Conservation (phyloP, 495 filamentous ascomycete species). For the Hypoxylon fuscum region DNA sequence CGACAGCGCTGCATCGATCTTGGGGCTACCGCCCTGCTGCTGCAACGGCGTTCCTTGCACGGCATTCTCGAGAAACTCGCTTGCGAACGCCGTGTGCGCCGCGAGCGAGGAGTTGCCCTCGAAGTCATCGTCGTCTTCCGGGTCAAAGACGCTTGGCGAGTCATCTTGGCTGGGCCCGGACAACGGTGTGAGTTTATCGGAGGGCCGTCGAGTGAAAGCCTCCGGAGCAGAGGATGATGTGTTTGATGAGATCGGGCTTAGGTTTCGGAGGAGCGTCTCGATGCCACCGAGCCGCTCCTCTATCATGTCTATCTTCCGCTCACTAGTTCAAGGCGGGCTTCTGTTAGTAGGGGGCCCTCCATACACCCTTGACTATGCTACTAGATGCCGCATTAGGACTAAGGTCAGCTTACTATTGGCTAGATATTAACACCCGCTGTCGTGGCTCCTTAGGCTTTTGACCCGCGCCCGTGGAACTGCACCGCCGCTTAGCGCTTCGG, state of each 20-base stretch:
- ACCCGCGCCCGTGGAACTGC: slow-evolving; percentile 68
- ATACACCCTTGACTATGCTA: neutral
- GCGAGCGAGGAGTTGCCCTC: slow-evolving; percentile 69
- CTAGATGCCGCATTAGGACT: neutral
- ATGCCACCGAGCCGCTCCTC: slow-evolving; percentile 69
- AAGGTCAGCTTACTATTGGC: slow-evolving; percentile 69
- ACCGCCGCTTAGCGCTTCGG: slow-evolving; percentile 62
- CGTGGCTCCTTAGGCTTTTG: slow-evolving; percentile 66
- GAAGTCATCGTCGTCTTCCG: slow-evolving; percentile 58
- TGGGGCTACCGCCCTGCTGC: slow-evolving; percentile 52
- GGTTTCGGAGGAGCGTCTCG: slow-evolving; percentile 59
- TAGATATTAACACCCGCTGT: slow-evolving; percentile 72
- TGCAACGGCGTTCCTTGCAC: slow-evolving; percentile 63
- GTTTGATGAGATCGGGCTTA: slow-evolving; percentile 40
- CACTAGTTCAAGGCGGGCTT: slow-evolving; percentile 50
- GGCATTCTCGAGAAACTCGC: slow-evolving; percentile 67
- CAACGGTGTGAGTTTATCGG: slow-evolving; percentile 26
- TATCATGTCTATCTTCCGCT: slow-evolving; percentile 74
- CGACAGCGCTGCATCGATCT: slow-evolving; percentile 65
- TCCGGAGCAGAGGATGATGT: slow-evolving; percentile 20
- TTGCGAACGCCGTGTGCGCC: slow-evolving; percentile 70
- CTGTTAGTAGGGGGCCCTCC: slow-evolving; percentile 4
- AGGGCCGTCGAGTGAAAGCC: slow-evolving; percentile 1
- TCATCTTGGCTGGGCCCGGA: slow-evolving; percentile 30
- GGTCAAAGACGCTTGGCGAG: slow-evolving; percentile 40